phyloP scores from a whole-genome alignment of 2,329 filamentous ascomycete genomes.

The Dactylellina haptotyla region DNA sequence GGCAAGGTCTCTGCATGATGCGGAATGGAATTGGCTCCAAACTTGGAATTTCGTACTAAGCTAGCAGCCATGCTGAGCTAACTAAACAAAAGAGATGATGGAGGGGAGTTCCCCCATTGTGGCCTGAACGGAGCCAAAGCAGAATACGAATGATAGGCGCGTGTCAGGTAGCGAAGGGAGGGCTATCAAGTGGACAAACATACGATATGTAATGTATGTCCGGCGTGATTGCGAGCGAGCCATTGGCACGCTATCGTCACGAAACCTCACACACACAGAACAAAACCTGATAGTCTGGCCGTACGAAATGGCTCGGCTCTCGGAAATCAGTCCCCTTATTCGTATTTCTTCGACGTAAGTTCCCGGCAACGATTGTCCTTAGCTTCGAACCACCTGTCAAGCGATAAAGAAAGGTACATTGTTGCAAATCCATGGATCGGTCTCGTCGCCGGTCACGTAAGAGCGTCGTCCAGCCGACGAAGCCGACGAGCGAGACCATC shows the following conservation, averaged over 20 bases:
- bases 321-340: no score
- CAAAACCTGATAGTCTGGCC: no score
- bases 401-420: no score
- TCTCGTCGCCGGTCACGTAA: no score
- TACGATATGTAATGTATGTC: no score
- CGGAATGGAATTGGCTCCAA: conserved; percentile 54
- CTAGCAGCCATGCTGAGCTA: no score
- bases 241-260: conserved; percentile 51
- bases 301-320: no score
- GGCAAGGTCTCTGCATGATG: conserved; percentile 48
- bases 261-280: conserved; percentile 20
- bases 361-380: no score
- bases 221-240: conserved; percentile 27
- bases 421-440: no score
- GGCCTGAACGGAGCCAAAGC: not conserved
- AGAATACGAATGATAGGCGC: conserved; percentile 38
- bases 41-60: conserved; percentile 48
- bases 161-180: conserved; percentile 41
- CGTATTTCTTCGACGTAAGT: no score
- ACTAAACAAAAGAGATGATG: conserved; percentile 8
- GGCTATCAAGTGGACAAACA: conserved; percentile 41
- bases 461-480: conserved; percentile 12
- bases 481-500: conserved; percentile 25
- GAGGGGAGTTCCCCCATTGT: conserved; percentile 27
- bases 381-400: no score